phyloP scores from a whole-genome alignment of 331 rosid species.

The Acacia concinna region DNA sequence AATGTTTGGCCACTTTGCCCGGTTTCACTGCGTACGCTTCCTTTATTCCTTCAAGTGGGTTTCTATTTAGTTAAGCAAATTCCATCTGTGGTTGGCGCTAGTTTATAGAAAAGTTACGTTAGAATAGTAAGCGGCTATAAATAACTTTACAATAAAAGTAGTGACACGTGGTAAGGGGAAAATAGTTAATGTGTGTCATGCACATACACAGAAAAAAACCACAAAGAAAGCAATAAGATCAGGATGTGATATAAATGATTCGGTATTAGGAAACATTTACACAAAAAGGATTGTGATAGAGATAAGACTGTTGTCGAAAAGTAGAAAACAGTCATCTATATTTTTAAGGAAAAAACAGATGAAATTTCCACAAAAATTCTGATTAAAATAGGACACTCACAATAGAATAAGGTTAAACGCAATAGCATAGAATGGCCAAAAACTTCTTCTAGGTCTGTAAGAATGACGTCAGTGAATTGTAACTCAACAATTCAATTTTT shows the following conservation, averaged over 20 bases:
- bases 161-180: background rate
- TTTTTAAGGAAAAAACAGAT: too few species aligned
- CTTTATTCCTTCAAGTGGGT: too few species aligned
- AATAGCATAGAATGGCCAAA: background rate
- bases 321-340: background rate
- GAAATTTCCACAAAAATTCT: background rate
- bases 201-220: background rate
- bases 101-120: slow-evolving; percentile 94
- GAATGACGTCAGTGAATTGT: background rate
- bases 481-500: background rate
- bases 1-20: too few species aligned
- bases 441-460: background rate
- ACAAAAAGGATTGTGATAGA: background rate
- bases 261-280: background rate
- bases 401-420: slow-evolving; percentile 12
- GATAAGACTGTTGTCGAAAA: background rate
- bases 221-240: slow-evolving; percentile 4
- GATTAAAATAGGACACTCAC: background rate
- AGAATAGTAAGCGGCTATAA: slow-evolving; percentile 44
- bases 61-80: too few species aligned
- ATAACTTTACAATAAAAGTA: slow-evolving; percentile 14
- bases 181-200: background rate
- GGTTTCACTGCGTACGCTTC: too few species aligned
- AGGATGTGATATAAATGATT: background rate
- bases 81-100: slow-evolving; percentile 99